A percentile compares a stretch with the other conserved stretches of the same genome.
These are phyloP conservation scores for Phaeosphaeriaceae sp. DNA, from an alignment of 2,329 filamentous ascomycete genomes.

Conservation along the genomic window DNA sequence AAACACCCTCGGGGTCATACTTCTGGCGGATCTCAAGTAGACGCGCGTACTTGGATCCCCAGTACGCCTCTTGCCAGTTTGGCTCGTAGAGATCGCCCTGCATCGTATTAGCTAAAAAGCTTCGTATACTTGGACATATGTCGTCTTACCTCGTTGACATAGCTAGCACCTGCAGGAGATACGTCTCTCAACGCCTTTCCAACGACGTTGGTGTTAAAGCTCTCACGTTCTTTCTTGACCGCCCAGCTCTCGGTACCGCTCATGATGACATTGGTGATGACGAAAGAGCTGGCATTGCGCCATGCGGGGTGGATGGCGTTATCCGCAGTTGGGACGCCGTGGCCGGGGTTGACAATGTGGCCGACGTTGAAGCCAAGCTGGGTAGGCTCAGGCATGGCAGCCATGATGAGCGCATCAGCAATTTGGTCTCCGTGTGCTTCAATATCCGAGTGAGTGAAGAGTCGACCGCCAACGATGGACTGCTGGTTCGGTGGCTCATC, in stretches of 20 bases:
- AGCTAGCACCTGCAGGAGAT: conserved; percentile 39
- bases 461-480: conserved; percentile 41
- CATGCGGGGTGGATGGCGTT: conserved; percentile 45
- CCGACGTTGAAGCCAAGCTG: conserved; percentile 38
- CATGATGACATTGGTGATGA: conserved; percentile 43
- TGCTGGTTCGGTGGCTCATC: conserved; percentile 40
- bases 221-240: conserved; percentile 33
- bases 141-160: conserved; percentile 40
- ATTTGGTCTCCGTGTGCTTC: conserved; percentile 28
- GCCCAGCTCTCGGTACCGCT: conserved; percentile 40
- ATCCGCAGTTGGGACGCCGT: conserved; percentile 34
- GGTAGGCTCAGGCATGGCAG: conserved; percentile 27
- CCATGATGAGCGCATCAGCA: conserved; percentile 34
- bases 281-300: conserved; percentile 45
- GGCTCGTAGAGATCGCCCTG: conserved; percentile 46
- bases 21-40: conserved; percentile 40
- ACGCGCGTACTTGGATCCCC: conserved; percentile 42
- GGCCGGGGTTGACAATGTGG: conserved; percentile 44
- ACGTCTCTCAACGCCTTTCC: conserved; percentile 40
- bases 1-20: conserved; percentile 45
- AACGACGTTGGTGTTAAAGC: conserved; percentile 39
- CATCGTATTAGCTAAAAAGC: conserved; percentile 5
- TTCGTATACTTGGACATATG: background rate
- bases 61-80: conserved; percentile 46
- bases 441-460: conserved; percentile 43